Conservation (phyloP, 1,284 basidiomycete genomes). For the Ceraceosorus guamensis region DNA sequence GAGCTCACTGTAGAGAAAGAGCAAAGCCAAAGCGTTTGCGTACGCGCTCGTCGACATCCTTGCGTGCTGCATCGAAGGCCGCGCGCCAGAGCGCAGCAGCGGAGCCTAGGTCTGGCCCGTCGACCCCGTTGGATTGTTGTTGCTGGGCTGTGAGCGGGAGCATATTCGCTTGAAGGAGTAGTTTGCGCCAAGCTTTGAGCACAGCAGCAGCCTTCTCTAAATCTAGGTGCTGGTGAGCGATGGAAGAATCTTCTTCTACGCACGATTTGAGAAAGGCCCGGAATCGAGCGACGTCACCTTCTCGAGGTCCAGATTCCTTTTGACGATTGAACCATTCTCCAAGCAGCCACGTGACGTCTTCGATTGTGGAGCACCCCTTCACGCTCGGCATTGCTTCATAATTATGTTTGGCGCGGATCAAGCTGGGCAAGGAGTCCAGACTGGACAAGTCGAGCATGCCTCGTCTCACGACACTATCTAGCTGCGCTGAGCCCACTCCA, state of each 20-base stretch:
- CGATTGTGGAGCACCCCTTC: neutral
- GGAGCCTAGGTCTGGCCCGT: neutral
- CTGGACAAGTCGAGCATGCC: too few species aligned
- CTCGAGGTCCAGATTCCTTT: neutral
- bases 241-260: neutral
- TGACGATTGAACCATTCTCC: neutral
- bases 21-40: neutral
- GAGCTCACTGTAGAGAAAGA: neutral
- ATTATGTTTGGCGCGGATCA: neutral
- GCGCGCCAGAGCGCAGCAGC: neutral
- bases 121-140: neutral
- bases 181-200: neutral
- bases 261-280: neutral
- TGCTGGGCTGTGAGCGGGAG: neutral
- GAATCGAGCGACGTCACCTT: neutral
- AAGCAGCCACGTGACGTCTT: neutral
- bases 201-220: neutral
- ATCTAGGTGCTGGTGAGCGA: neutral
- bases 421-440: neutral
- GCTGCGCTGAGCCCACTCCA: neutral
- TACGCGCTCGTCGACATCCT: neutral
- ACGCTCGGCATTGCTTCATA: neutral
- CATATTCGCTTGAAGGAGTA: neutral
- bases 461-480: too few species aligned
- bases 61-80: neutral